Base-by-base conservation (phyloP, 140 eudicot genomes). In the Stevia rebaudiana region DNA sequence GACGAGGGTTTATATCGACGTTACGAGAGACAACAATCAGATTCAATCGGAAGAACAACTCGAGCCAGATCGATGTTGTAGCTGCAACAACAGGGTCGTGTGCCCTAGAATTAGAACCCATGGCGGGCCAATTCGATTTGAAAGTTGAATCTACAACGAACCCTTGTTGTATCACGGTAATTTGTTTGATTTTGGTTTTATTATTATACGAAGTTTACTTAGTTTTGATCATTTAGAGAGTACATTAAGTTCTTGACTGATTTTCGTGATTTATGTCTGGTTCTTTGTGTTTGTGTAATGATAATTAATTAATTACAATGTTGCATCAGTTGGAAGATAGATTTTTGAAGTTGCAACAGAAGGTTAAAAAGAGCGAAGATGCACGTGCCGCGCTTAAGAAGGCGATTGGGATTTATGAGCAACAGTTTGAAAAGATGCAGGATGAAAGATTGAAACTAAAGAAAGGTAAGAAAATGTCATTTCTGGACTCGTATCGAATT, bases 321-420 rank as follows among this genome's bases (percentile, higher is more conserved):
- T 49, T 51, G 49, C 22, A 10, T 74, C 76, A 89, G 95, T 81
- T 83, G 85, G 74, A 84, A 60, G 68, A 75, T 52, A 82, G 71
- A 50, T 60, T 28, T 31, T 6, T 71, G 13, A 83, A 89, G 77
- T 23, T 80, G 79, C 67, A 66, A 46, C 74, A 73, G 28, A 84
- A 73, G 84, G 61, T 18, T 47, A 11, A 56, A 46, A 85, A 73
- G 75, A 35, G 61, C 12, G 92, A 83, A 25, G 67, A 66, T 9
- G 67, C 71, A 3, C 69, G 88, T 24, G 67, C 56, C n/a, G 75
- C 76, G 22, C 84, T 89, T 19, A 79, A 84, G 58, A 19, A 76
- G 72, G 82, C 80, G 24, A 44, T 79, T 4, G 65, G 25, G 15
- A 62, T 86, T n/a, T 72, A 69, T 3, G 74, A 78, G 72, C 48